Evolutionary conservation across 176 grass and related monocot genomes (phyloP).

Genomic region (Elaeis guineensis): DNA sequence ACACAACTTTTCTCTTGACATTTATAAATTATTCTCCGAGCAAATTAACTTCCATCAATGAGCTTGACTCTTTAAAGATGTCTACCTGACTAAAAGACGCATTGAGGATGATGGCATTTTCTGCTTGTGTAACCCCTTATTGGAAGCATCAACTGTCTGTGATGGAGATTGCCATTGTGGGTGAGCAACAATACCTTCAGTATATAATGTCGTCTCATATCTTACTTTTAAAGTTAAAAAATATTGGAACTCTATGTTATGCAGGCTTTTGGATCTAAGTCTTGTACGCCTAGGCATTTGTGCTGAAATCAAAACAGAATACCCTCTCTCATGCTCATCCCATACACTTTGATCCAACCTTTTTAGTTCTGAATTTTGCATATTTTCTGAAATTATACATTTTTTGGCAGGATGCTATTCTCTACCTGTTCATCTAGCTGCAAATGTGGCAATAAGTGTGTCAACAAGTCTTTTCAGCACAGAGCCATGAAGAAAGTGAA

Average conservation of each 20-base stretch:
- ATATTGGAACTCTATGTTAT: too few species aligned
- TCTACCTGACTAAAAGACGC: slow-evolving; percentile 61
- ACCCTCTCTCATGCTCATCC: too few species aligned
- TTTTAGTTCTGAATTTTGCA: too few species aligned
- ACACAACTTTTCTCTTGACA: background rate
- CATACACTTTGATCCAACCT: too few species aligned
- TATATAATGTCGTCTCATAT: background rate
- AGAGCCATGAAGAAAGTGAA: slow-evolving; percentile 68
- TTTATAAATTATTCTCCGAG: background rate
- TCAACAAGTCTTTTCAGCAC: slow-evolving; percentile 87
- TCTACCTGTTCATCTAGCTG: slow-evolving; percentile 84
- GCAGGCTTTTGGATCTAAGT: too few species aligned
- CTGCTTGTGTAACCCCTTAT: slow-evolving; percentile 55
- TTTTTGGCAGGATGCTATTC: slow-evolving; percentile 80
- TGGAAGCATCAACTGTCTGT: slow-evolving; percentile 43
- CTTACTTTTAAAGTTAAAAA: too few species aligned
- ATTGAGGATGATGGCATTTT: slow-evolving; percentile 90
- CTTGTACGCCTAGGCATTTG: too few species aligned
- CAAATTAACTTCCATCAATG: slow-evolving; percentile 5
- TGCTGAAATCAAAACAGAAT: background rate
- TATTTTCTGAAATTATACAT: slow-evolving; percentile 16
- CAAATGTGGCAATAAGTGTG: slow-evolving; percentile 60
- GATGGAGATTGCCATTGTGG: slow-evolving; percentile 80
- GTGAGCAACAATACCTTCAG: slow-evolving; percentile 28
- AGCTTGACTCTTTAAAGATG: slow-evolving; percentile 54